Percentiles rank a stretch among this genome's conserved stretches.
Evolutionary conservation across 2,329 filamentous ascomycete species (phyloP).

Genomic region (Fusarium falciforme): DNA sequence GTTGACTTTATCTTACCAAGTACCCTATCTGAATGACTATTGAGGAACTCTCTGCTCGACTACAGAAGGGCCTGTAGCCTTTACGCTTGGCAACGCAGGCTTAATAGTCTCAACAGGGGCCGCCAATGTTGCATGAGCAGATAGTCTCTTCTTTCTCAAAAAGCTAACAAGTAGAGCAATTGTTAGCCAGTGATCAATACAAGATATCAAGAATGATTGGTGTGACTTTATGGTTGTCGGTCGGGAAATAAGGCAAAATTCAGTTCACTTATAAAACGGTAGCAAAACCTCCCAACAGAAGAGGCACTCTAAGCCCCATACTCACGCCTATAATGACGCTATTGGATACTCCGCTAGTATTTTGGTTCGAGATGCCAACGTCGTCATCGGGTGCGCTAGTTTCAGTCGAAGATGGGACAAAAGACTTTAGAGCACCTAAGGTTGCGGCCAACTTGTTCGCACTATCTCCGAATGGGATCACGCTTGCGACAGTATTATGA

Average conservation of each 20-base stretch:
- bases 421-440: slow-evolving; percentile 59
- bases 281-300: slow-evolving; percentile 48
- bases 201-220: background rate
- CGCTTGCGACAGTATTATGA: background rate
- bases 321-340: slow-evolving; percentile 61
- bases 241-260: background rate
- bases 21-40: background rate
- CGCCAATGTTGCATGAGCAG: background rate
- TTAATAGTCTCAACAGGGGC: background rate
- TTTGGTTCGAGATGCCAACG: slow-evolving; percentile 14
- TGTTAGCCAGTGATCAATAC: background rate
- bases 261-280: slow-evolving; percentile 47
- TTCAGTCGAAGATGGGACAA: background rate
- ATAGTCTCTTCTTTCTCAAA: background rate
- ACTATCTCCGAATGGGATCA: slow-evolving; percentile 56
- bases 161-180: background rate
- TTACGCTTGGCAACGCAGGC: background rate
- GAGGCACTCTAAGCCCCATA: slow-evolving; percentile 58
- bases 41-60: background rate
- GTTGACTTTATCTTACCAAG: background rate
- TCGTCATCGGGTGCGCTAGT: background rate
- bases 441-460: slow-evolving; percentile 39
- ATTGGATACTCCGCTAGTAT: slow-evolving; percentile 52
- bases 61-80: background rate
- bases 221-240: background rate